Conservation (phyloP, 305 asterid genomes). For the Solanum hybrid region DNA sequence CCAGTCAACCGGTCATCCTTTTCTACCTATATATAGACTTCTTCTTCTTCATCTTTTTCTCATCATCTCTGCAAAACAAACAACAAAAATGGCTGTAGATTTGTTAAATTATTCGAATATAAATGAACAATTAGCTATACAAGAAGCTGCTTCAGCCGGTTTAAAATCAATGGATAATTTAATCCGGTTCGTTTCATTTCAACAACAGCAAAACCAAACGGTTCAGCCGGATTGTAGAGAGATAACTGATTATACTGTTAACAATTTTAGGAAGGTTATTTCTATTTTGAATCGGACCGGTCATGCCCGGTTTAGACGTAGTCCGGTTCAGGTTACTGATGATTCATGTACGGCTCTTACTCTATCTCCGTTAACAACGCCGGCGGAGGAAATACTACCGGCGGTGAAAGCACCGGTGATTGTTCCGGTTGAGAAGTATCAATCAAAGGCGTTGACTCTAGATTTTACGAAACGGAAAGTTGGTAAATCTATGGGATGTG, state of each 20-base stretch:
- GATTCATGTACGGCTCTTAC: neutral
- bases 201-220: slow-evolving; percentile 16
- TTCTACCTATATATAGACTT: neutral
- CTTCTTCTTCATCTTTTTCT: neutral
- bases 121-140: neutral
- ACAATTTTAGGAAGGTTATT: neutral
- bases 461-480: slow-evolving; percentile 34
- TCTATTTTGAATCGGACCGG: neutral
- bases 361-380: neutral
- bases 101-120: slow-evolving; percentile 14
- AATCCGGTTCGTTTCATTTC: neutral
- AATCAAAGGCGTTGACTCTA: slow-evolving; percentile 29
- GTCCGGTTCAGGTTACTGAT: neutral
- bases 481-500: neutral
- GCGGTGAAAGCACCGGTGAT: neutral
- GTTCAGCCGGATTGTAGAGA: slow-evolving; percentile 11
- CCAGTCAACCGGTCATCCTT: neutral
- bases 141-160: slow-evolving; percentile 9
- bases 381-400: neutral
- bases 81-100: slow-evolving; percentile 36
- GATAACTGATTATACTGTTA: neutral
- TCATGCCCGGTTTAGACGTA: slow-evolving; percentile 9
- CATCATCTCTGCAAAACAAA: neutral
- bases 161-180: slow-evolving; percentile 4
- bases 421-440: neutral